A percentile compares a stretch with the other conserved stretches of the same genome.
Evolutionary conservation across 2,329 filamentous ascomycete genomes (phyloP).

Genomic region (Hypoxylon sp.): DNA sequence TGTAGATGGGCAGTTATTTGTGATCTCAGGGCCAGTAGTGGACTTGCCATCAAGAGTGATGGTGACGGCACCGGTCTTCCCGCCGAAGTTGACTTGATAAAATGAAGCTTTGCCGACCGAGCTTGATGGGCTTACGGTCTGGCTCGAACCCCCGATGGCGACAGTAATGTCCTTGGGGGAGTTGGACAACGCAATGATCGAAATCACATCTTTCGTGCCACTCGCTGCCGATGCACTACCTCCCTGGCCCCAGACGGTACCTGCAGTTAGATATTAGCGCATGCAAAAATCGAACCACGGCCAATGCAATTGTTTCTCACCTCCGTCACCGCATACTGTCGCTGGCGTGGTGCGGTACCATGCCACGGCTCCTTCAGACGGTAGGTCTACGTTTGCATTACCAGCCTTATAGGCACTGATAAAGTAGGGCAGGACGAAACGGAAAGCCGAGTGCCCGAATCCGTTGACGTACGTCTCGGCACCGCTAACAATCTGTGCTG

Average conservation of each 20-base stretch:
- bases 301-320: constrained; percentile 49
- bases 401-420: constrained; percentile 66
- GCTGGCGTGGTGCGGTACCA: constrained; percentile 53
- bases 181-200: constrained; percentile 58
- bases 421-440: constrained; percentile 63
- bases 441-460: constrained; percentile 65
- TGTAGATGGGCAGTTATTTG: constrained; percentile 50
- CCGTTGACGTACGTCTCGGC: constrained; percentile 64
- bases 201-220: constrained; percentile 61
- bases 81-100: constrained; percentile 57
- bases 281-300: not conserved
- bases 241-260: constrained; percentile 58
- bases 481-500: constrained; percentile 61
- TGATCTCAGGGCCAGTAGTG: constrained; percentile 57
- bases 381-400: constrained; percentile 51
- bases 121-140: constrained; percentile 52
- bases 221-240: constrained; percentile 54
- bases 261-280: constrained; percentile 45
- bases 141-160: constrained; percentile 56
- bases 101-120: constrained; percentile 55
- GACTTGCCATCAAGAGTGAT: constrained; percentile 57
- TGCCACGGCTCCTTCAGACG: constrained; percentile 49
- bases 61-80: constrained; percentile 58
- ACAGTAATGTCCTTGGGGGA: constrained; percentile 55
- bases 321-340: constrained; percentile 56